These are phyloP conservation scores for Wickerhamiella parazyma DNA, from an alignment of 805 yeast genomes.

Conservation along the genomic window DNA sequence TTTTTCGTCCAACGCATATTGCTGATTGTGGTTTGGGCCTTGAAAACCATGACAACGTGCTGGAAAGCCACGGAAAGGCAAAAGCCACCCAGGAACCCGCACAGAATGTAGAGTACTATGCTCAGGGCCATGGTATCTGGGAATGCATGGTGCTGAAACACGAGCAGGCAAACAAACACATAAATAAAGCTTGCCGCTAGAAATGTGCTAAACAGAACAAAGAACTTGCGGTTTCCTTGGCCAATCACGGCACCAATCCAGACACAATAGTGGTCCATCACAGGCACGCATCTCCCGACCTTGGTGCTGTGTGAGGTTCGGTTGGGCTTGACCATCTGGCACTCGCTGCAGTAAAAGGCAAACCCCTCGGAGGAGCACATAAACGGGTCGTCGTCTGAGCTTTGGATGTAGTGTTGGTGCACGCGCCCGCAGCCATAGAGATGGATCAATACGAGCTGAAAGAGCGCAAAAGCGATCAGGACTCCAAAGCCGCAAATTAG, in stretches of 20 bases:
- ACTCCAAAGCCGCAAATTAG: slow-evolving; percentile 26
- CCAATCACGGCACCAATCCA: slow-evolving; percentile 71
- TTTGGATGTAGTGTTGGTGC: slow-evolving; percentile 8
- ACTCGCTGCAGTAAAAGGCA: slow-evolving; percentile 61
- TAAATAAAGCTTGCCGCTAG: slow-evolving; percentile 29
- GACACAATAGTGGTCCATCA: slow-evolving; percentile 73
- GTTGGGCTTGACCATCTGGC: slow-evolving; percentile 50
- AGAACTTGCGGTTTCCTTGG: slow-evolving; percentile 44
- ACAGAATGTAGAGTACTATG: slow-evolving; percentile 34
- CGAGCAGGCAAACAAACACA: slow-evolving; percentile 29
- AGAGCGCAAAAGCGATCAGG: slow-evolving; percentile 20
- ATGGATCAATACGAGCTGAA: slow-evolving; percentile 35
- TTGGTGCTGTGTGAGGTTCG: slow-evolving; percentile 60
- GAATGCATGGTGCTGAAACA: slow-evolving; percentile 22
- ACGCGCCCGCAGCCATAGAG: slow-evolving; percentile 49
- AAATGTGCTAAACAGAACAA: slow-evolving; percentile 36
- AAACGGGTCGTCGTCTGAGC: slow-evolving; percentile 28
- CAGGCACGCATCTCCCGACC: slow-evolving; percentile 44
- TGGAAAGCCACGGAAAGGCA: slow-evolving; percentile 31
- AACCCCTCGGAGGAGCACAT: slow-evolving; percentile 59
- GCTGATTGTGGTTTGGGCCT: slow-evolving; percentile 31
- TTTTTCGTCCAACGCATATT: slow-evolving; percentile 30
- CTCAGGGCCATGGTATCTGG: slow-evolving; percentile 34
- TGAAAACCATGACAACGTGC: slow-evolving; percentile 33
- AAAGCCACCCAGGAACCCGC: slow-evolving; percentile 36